Conservation (phyloP, 148 eudicot genomes). For the Vaccinium myrtillus region DNA sequence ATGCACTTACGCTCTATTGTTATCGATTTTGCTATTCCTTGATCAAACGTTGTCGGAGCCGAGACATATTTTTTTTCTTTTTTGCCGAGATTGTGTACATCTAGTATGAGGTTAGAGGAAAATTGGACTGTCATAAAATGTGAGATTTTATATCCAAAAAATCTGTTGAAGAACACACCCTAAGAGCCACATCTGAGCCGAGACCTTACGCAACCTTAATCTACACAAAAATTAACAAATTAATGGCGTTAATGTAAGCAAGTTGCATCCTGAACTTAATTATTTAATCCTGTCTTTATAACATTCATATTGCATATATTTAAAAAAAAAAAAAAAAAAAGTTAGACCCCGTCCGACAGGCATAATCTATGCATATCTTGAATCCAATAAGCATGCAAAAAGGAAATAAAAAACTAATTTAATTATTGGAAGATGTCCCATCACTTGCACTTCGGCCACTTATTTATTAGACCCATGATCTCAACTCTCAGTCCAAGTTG, state of each 20-base stretch:
- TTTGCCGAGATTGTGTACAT: no score
- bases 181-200: no score
- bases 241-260: not conserved
- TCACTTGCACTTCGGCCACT: not conserved
- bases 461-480: conserved; percentile 1
- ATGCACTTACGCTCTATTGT: no score
- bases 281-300: not conserved
- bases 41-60: no score
- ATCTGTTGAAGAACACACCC: no score
- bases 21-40: no score
- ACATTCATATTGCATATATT: not conserved
- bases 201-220: not conserved
- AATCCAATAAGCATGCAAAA: not conserved
- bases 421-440: not conserved
- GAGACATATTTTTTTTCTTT: no score
- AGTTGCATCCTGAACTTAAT: not conserved
- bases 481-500: conserved; percentile 4
- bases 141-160: no score
- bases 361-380: not conserved
- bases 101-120: no score
- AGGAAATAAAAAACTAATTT: not conserved
- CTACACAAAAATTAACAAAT: not conserved
- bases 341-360: not conserved
- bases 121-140: no score
- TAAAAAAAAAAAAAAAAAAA: not conserved